Percentiles rank a stretch among this genome's conserved stretches.
Evolutionary conservation across 805 yeast species (phyloP).

Genomic region (Ogataea minuta): DNA sequence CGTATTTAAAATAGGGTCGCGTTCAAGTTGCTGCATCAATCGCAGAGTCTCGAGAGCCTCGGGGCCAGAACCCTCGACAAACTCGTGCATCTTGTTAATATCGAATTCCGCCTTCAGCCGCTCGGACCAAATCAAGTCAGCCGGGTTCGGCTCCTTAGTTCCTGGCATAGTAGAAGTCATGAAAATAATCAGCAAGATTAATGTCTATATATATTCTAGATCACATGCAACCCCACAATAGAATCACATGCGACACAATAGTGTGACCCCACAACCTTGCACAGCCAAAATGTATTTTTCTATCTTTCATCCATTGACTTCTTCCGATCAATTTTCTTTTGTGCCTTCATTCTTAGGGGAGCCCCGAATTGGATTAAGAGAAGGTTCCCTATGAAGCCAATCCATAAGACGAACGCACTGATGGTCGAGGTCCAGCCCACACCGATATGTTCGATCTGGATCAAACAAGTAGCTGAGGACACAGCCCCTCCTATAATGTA

Average conservation of each 20-base stretch:
- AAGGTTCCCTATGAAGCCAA: constrained; percentile 36
- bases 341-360: constrained; percentile 29
- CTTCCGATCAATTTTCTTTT: constrained; percentile 6
- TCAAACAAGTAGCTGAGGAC: constrained; percentile 48
- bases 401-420: constrained; percentile 41
- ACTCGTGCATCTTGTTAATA: constrained; percentile 48
- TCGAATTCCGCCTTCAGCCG: constrained; percentile 43
- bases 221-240: constrained; percentile 14
- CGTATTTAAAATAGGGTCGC: constrained; percentile 64
- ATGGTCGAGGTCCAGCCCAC: constrained; percentile 57
- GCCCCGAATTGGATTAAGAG: constrained; percentile 41
- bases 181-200: not conserved
- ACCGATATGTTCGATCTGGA: constrained; percentile 47
- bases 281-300: constrained; percentile 4
- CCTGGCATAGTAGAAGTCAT: constrained; percentile 36
- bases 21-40: constrained; percentile 56
- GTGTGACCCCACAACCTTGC: constrained; percentile 8
- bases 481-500: constrained; percentile 48
- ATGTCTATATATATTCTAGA: not conserved
- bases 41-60: constrained; percentile 46
- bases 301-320: constrained; percentile 1
- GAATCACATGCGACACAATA: constrained; percentile 12
- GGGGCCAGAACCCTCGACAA: constrained; percentile 50
- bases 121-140: constrained; percentile 41
- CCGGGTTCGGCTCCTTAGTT: constrained; percentile 35